phyloP scores from a whole-genome alignment of 1,284 basidiomycete species.

The Exobasidium rhododendri region DNA sequence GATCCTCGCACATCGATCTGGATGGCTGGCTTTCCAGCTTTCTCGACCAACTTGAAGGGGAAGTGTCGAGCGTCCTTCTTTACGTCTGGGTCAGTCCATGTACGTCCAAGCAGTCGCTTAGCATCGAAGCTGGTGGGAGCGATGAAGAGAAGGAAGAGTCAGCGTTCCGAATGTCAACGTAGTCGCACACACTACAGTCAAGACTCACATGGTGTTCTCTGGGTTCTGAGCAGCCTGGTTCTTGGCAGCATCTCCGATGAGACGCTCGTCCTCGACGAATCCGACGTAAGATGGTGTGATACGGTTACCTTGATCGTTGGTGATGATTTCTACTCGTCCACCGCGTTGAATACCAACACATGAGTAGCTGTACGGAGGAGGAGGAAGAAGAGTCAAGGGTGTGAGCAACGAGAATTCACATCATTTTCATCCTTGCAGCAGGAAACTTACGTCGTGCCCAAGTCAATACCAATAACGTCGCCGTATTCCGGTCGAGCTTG shows the following conservation, averaged over 20 bases:
- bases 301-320: slow-evolving; percentile 58
- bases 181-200: neutral
- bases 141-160: neutral
- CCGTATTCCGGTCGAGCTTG: slow-evolving; percentile 62
- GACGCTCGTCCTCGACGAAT: slow-evolving; percentile 65
- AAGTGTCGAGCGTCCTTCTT: slow-evolving; percentile 55
- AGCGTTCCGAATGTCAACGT: no score
- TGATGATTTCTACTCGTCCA: slow-evolving; percentile 55
- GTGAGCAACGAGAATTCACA: slow-evolving; percentile 4
- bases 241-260: slow-evolving; percentile 66
- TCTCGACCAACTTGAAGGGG: slow-evolving; percentile 58
- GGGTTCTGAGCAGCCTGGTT: slow-evolving; percentile 72
- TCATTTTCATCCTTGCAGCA: slow-evolving; percentile 8
- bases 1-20: slow-evolving; percentile 48
- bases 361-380: no score
- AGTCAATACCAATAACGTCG: slow-evolving; percentile 79
- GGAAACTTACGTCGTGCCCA: no score
- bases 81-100: slow-evolving; percentile 60
- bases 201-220: slow-evolving; percentile 85
- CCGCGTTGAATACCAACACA: slow-evolving; percentile 76
- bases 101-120: slow-evolving; percentile 80
- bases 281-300: slow-evolving; percentile 56
- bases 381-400: neutral
- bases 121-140: slow-evolving; percentile 93
- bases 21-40: slow-evolving; percentile 54